Evolutionary conservation across 495 filamentous ascomycete species (phyloP).

Genomic region (Talaromyces stipitatus): DNA sequence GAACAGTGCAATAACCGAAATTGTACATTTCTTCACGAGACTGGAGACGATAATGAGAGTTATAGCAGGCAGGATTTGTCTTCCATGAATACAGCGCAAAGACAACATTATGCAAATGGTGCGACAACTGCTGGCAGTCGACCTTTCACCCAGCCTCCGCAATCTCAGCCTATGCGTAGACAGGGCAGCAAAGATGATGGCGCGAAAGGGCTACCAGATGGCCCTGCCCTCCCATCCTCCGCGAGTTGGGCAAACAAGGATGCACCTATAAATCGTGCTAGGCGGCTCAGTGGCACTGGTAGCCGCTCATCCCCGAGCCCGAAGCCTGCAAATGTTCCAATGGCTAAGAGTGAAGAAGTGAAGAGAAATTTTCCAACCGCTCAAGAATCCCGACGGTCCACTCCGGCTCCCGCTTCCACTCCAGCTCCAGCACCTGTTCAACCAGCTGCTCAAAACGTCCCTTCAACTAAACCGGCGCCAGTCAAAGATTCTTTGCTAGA

Average conservation of each 20-base stretch:
- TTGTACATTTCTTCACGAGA: slow-evolving; percentile 97
- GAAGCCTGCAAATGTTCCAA: slow-evolving; percentile 53
- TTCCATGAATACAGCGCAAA: slow-evolving; percentile 88
- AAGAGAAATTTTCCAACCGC: slow-evolving; percentile 26
- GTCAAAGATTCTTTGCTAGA: slow-evolving; percentile 33
- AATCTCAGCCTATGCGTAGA: slow-evolving; percentile 64
- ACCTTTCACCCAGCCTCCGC: slow-evolving; percentile 34
- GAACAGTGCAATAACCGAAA: slow-evolving; percentile 89
- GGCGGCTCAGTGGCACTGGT: slow-evolving; percentile 67
- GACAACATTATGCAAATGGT: slow-evolving; percentile 34
- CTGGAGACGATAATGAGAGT: slow-evolving; percentile 93
- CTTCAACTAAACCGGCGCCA: slow-evolving; percentile 13
- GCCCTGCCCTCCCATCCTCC: slow-evolving; percentile 80
- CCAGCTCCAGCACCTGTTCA: slow-evolving; percentile 6
- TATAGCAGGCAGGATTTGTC: slow-evolving; percentile 93
- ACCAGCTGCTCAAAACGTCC: slow-evolving; percentile 12
- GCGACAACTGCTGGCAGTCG: slow-evolving; percentile 16
- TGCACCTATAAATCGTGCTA: slow-evolving; percentile 55
- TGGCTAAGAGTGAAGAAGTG: slow-evolving; percentile 30
- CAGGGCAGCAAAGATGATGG: slow-evolving; percentile 72
- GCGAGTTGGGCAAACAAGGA: slow-evolving; percentile 89
- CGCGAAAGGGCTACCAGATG: slow-evolving; percentile 54
- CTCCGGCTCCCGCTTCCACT: slow-evolving; percentile 10
- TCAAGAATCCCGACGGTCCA: slow-evolving; percentile 18
- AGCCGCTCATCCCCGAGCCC: slow-evolving; percentile 79